These are phyloP conservation scores for Teratosphaeria viscida DNA, from an alignment of 2,329 filamentous ascomycete species.

Conservation along the genomic window DNA sequence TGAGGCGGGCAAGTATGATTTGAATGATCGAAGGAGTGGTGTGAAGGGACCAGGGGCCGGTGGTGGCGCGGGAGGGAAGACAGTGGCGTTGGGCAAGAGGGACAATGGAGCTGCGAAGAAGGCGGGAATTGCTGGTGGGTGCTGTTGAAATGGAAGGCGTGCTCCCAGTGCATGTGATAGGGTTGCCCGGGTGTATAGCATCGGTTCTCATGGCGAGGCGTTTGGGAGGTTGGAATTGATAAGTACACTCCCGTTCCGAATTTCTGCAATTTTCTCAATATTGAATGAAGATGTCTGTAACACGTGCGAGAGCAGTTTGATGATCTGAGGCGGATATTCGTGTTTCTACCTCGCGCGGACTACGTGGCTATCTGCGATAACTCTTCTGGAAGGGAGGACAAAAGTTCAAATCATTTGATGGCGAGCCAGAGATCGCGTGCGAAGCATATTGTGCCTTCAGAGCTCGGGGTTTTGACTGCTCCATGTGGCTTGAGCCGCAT, in stretches of 20 bases:
- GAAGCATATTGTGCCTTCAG: neutral
- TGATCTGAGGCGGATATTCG: no score
- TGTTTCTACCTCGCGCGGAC: no score
- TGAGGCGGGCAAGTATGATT: conserved; percentile 84
- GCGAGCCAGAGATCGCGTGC: neutral
- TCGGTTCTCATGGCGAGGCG: neutral
- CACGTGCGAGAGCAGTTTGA: no score
- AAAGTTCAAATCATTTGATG: no score
- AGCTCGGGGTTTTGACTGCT: neutral
- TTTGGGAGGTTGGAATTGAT: neutral
- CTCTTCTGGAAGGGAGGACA: no score
- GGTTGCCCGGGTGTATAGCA: neutral
- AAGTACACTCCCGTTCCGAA: neutral
- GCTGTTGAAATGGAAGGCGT: conserved; percentile 14
- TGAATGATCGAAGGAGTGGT: conserved; percentile 84
- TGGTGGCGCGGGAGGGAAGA: conserved; percentile 31
- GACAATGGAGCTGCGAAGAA: conserved; percentile 26
- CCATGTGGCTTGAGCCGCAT: neutral
- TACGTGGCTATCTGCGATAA: no score
- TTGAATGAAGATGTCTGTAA: no score
- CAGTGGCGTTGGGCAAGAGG: conserved; percentile 35
- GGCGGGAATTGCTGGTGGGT: conserved; percentile 17
- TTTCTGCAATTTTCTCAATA: no score
- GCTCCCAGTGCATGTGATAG: neutral
- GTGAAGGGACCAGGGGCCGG: conserved; percentile 61